phyloP scores from a whole-genome alignment of 2,329 filamentous ascomycete species.

The Fusarium heterosporum region DNA sequence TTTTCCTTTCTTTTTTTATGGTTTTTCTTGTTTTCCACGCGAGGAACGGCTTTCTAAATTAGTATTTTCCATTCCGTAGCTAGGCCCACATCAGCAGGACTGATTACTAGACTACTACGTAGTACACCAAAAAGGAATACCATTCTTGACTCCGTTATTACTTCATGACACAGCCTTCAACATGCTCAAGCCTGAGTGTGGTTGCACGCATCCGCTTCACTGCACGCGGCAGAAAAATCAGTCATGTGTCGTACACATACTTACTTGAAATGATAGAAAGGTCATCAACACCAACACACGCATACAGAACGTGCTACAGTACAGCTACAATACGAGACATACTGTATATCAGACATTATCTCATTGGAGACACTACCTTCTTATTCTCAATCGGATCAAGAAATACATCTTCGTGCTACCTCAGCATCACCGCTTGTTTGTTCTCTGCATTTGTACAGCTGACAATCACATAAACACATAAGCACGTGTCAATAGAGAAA shows the following conservation, averaged over 20 bases:
- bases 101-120: not conserved
- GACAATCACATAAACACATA: not conserved
- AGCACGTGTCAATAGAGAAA: not conserved
- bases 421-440: constrained; percentile 1
- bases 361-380: not conserved
- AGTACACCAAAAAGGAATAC: not conserved
- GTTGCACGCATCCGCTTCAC: constrained; percentile 25
- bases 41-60: constrained; percentile 16
- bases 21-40: constrained; percentile 15
- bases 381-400: not conserved
- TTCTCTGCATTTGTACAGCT: not conserved
- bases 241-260: not conserved
- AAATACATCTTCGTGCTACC: not conserved
- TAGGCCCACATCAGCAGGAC: not conserved
- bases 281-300: not conserved
- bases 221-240: constrained; percentile 18
- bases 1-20: not conserved
- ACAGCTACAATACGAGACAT: not conserved
- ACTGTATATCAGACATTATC: not conserved
- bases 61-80: not conserved
- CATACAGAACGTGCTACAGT: not conserved
- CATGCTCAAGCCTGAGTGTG: constrained; percentile 7
- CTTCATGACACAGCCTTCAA: not conserved
- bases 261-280: constrained; percentile 5
- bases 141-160: not conserved